phyloP scores from a whole-genome alignment of 2,329 filamentous ascomycete species.

The Colletotrichum zoysiae region DNA sequence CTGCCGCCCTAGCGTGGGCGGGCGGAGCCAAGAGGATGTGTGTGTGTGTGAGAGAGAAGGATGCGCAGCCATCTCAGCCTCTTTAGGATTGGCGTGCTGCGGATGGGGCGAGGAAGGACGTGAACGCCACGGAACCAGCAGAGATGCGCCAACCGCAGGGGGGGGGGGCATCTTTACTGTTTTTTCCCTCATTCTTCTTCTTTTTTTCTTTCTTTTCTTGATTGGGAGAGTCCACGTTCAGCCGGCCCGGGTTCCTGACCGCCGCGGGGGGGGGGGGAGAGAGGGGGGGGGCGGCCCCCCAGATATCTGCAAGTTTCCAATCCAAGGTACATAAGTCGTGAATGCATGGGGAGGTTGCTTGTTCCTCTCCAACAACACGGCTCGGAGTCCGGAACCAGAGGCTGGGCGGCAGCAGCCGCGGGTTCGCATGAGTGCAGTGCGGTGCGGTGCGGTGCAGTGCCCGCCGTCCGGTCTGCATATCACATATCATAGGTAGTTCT shows the following conservation, averaged over 20 bases:
- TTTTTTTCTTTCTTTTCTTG: background rate
- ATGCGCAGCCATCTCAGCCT: constrained; percentile 17
- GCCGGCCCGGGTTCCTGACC: background rate
- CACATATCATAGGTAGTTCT: no score
- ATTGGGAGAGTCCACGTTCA: background rate
- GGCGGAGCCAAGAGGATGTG: background rate
- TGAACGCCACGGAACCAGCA: background rate
- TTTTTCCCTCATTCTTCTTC: background rate
- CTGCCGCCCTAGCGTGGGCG: constrained; percentile 10
- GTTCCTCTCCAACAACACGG: background rate
- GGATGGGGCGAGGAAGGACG: constrained; percentile 9
- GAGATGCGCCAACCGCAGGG: background rate
- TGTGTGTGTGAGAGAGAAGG: background rate
- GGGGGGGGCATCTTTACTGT: background rate
- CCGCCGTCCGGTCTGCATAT: background rate
- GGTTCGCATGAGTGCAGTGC: background rate
- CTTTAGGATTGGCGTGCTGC: constrained; percentile 27
- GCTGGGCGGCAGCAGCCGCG: background rate
- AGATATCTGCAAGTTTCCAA: background rate
- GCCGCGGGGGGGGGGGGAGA: no score
- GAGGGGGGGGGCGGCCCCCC: background rate
- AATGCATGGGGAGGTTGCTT: background rate
- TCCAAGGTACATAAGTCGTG: background rate
- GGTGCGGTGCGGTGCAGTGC: no score
- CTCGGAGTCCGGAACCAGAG: constrained; percentile 3